Percentiles rank a stretch among this genome's conserved stretches.
phyloP scores from a whole-genome alignment of 768 basidiomycete genomes.

The Boletales sp. region DNA sequence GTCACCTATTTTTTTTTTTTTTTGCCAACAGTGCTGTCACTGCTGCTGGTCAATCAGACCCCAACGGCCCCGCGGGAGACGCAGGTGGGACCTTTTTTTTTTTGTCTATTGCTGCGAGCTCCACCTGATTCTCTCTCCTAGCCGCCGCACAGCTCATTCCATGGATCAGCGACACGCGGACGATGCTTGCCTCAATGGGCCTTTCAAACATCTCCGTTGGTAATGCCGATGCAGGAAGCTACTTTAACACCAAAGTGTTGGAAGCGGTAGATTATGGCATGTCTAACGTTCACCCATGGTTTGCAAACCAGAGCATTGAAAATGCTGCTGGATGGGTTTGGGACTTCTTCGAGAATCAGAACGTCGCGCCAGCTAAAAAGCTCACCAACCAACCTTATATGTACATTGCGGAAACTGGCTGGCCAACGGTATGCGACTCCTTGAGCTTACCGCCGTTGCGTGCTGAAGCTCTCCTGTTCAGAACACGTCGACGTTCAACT shows the following conservation, averaged over 20 bases:
- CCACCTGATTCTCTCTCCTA: background rate
- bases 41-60: conserved; percentile 43
- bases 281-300: conserved; percentile 94
- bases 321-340: conserved; percentile 78
- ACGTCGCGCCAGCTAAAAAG: conserved; percentile 52
- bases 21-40: conserved; percentile 51
- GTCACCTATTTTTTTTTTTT: conserved; percentile 2
- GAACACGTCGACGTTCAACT: conserved; percentile 54
- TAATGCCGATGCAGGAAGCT: conserved; percentile 81
- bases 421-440: conserved; percentile 59
- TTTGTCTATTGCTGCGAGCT: background rate
- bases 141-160: conserved; percentile 63
- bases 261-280: conserved; percentile 68
- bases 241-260: conserved; percentile 72
- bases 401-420: conserved; percentile 95
- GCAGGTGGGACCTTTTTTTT: conserved; percentile 15
- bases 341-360: conserved; percentile 67
- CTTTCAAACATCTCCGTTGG: conserved; percentile 69
- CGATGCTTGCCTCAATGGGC: conserved; percentile 51
- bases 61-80: conserved; percentile 59
- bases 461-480: conserved; percentile 22
- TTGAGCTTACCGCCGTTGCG: background rate
- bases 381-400: conserved; percentile 73
- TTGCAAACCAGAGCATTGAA: conserved; percentile 70
- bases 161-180: conserved; percentile 65